Evolutionary conservation across 768 basidiomycete genomes (phyloP), one percentile per base, ranked within the genome.

Genomic region (Mycena chlorophos): DNA sequence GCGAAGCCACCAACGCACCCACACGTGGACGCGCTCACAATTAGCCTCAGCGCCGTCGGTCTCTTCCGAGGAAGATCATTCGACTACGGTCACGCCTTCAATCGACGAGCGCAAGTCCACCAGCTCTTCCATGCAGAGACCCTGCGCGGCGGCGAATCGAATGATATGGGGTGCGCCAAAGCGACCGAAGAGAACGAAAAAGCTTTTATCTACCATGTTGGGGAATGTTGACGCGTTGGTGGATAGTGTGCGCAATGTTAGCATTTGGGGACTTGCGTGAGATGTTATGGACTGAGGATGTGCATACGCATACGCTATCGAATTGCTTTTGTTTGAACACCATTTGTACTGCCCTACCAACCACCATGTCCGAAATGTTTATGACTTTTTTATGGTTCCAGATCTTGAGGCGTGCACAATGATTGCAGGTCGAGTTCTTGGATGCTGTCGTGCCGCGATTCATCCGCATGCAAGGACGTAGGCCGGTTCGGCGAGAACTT

Each of bases 201-300:
- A 85, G 66, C 68, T 90, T 40, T 65, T 96, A 54, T 88, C 88
- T 0, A 86, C 82, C 40, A 87, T 94, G 84, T 70, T 96, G 40
- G 93, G 91, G 3, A 95, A 96, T 68, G 94, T 96, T 2, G 94
- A 95, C 67, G 88, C 89, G 27, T 78, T 96, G 10, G 91, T 96
- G 4, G 91, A 92, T 58, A 87, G 92, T 0, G 89, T 96, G 29
- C 78, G 87, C 57, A 89, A 86, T 69, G 91, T 90, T 0, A 91
- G 92, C 0, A 85, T 94, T 52, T 95, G 91, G 91, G 91, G 93
- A 5, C 68, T 92, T 53, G 84, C 71, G 27, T 74, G 63, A 63
- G 13, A 30, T 37, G 34, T 37, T 37, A n/a, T 37, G 40, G 40
- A 19, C 40, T 42, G 40, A 42, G 31, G 31, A 34, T 8, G 31